Evolutionary conservation across 768 basidiomycete species (phyloP).

Genomic region (Psilocybe tampanensis): DNA sequence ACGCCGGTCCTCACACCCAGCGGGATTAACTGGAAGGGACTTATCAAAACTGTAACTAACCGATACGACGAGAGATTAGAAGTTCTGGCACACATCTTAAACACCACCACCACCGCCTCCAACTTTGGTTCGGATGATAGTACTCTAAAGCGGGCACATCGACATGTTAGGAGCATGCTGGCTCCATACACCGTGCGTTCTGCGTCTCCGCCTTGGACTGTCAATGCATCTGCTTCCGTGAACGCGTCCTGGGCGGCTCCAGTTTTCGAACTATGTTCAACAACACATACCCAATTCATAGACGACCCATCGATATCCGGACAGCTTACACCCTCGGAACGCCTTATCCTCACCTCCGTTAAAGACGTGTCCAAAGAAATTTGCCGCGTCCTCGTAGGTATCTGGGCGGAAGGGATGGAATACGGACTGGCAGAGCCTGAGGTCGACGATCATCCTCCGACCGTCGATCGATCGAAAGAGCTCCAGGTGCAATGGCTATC

Average conservation of each 20-base stretch:
- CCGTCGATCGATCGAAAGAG: not conserved
- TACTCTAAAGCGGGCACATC: slow-evolving; percentile 24
- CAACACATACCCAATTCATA: slow-evolving; percentile 32
- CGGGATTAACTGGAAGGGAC: slow-evolving; percentile 44
- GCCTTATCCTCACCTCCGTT: slow-evolving; percentile 29
- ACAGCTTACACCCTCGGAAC: slow-evolving; percentile 31
- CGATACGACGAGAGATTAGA: slow-evolving; percentile 47
- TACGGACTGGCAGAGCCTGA: slow-evolving; percentile 2
- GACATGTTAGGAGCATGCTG: slow-evolving; percentile 32
- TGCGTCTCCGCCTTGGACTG: slow-evolving; percentile 11
- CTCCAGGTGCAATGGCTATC: slow-evolving; percentile 30
- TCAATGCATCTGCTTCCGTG: not conserved
- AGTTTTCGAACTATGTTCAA: slow-evolving; percentile 34
- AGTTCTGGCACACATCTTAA: slow-evolving; percentile 37
- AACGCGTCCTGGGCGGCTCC: slow-evolving; percentile 34
- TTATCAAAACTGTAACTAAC: slow-evolving; percentile 40
- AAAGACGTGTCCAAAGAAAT: slow-evolving; percentile 44
- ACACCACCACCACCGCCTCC: slow-evolving; percentile 13
- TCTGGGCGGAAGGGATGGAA: slow-evolving; percentile 48
- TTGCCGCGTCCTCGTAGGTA: slow-evolving; percentile 43
- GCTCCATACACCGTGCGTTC: slow-evolving; percentile 30
- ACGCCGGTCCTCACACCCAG: slow-evolving; percentile 22
- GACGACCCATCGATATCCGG: slow-evolving; percentile 1
- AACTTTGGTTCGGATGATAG: slow-evolving; percentile 8
- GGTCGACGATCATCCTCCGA: not conserved